Evolutionary conservation across 495 filamentous ascomycete genomes (phyloP).

Genomic region (Aspergillus egyptiacus): DNA sequence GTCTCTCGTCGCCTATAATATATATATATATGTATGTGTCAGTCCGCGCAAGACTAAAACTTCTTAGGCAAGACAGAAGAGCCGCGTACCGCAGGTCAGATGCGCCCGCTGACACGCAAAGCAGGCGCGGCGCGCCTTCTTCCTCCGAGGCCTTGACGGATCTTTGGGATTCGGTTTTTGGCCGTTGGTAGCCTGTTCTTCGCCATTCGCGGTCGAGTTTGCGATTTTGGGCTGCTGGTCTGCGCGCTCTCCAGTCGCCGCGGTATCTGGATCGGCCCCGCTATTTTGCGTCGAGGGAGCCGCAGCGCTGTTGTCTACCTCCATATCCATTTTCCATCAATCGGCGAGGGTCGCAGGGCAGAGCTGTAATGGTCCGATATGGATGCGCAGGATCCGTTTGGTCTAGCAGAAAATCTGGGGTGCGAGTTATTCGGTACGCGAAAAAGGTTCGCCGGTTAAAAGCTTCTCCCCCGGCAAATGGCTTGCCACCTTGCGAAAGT

Average conservation of each 20-base stretch:
- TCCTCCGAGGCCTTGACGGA: slow-evolving; percentile 77
- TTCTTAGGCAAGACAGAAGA: slow-evolving; percentile 8
- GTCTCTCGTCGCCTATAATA: slow-evolving; percentile 71
- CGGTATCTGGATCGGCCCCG: slow-evolving; percentile 44
- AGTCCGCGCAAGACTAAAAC: background rate
- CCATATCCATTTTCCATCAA: slow-evolving; percentile 47
- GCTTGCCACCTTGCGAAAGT: slow-evolving; percentile 7
- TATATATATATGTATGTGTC: background rate
- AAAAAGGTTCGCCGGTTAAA: slow-evolving; percentile 12
- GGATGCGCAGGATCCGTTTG: background rate
- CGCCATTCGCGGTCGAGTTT: slow-evolving; percentile 41
- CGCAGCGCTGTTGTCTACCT: slow-evolving; percentile 42
- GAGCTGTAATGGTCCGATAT: slow-evolving; percentile 1
- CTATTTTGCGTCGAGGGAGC: slow-evolving; percentile 43
- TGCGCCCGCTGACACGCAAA: slow-evolving; percentile 96
- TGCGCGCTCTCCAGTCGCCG: slow-evolving; percentile 43
- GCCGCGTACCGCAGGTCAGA: slow-evolving; percentile 86
- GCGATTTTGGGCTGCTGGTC: slow-evolving; percentile 22
- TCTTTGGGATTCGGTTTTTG: slow-evolving; percentile 44
- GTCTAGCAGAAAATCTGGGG: background rate
- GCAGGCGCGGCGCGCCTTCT: slow-evolving; percentile 93
- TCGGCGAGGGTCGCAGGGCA: slow-evolving; percentile 2
- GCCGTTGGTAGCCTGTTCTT: slow-evolving; percentile 42
- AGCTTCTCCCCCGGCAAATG: slow-evolving; percentile 3
- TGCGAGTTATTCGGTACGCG: slow-evolving; percentile 6